Base-by-base conservation (phyloP, 2,329 filamentous ascomycete species). In the Leptosphaerulina australis region DNA sequence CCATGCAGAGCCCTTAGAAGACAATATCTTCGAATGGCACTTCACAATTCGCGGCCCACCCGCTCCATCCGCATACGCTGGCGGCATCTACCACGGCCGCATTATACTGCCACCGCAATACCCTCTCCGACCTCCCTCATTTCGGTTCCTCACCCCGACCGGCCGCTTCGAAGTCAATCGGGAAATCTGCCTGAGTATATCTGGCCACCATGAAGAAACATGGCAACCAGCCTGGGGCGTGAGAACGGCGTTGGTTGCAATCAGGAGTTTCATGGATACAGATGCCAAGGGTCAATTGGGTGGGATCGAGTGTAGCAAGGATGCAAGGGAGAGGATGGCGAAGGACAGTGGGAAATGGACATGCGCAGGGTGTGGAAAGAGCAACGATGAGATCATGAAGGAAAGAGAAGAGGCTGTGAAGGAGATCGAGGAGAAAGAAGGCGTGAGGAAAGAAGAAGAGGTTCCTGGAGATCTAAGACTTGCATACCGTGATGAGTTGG, bases 181-280 rank as follows among this genome's bases (percentile, higher is more conserved):
- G 59, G 93, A 97, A 78, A 97, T 99, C 63, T 99, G 94, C 70
- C 84, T 99, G 12, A 90, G 85, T 65, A 99, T 97, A 66, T 90
- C 85, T 43, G 93, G 92, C 2, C 93, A 97, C 74, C 94, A 99
- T 75, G 94, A 97, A 73, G 94, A 97, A 77, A 96, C 90, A 12
- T 99, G 94, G 94, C 93, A 97, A 80, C 94, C 94, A 0, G 94
- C 94, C 0, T 99, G 94, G 94, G 94, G 94, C 0, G 88, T 99
- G 8, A 83, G 94, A 52, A 97, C 94, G 3, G 93, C 94, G 12
- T 77, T 99, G 48, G 79, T 85, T 4, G 85, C 85, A 5, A 84
- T 97, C 38, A 79, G 94, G 45, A 88, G 84, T 62, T 97, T 97
- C 73, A 97, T 99, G 91, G 91, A 95, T 71, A 92, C 88, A 3